Percentiles rank a stretch among this genome's conserved stretches.
Evolutionary conservation across 2,329 filamentous ascomycete species (phyloP).

Genomic region (Fusarium brachygibbosum): DNA sequence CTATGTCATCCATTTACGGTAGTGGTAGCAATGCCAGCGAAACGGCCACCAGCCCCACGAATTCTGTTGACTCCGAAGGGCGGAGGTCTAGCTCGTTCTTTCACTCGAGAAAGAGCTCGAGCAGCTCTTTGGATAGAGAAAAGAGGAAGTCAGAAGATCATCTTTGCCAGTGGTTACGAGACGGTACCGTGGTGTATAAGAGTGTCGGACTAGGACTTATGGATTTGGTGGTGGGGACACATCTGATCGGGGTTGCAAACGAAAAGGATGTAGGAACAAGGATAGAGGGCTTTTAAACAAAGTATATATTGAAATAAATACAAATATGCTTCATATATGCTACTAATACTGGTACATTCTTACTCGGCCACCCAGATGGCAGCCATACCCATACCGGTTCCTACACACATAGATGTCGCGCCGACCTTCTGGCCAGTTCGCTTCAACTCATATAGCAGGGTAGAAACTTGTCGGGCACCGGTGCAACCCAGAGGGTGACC

Average conservation of each 20-base stretch:
- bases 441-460: constrained; percentile 89
- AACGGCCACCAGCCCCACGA: constrained; percentile 51
- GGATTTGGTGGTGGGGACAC: constrained; percentile 73
- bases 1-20: constrained; percentile 59
- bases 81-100: constrained; percentile 53
- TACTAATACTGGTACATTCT: constrained; percentile 48
- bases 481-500: constrained; percentile 96
- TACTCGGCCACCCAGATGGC: constrained; percentile 97
- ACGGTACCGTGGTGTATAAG: constrained; percentile 77
- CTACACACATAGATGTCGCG: constrained; percentile 95
- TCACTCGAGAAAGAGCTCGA: constrained; percentile 51
- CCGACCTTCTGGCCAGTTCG: constrained; percentile 87
- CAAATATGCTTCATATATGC: constrained; percentile 33
- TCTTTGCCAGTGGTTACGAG: constrained; percentile 68
- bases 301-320: constrained; percentile 18
- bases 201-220: constrained; percentile 75
- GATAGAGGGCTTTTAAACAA: constrained; percentile 65
- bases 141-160: constrained; percentile 64
- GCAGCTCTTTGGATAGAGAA: constrained; percentile 49
- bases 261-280: constrained; percentile 67
- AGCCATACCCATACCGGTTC: constrained; percentile 98
- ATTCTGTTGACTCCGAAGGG: constrained; percentile 49
- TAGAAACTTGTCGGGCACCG: constrained; percentile 92
- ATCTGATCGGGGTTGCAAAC: constrained; percentile 68
- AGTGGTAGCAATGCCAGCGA: constrained; percentile 41